Evolutionary conservation across 2,329 filamentous ascomycete species (phyloP).

Genomic region (Iodosphaeria phyllophila): DNA sequence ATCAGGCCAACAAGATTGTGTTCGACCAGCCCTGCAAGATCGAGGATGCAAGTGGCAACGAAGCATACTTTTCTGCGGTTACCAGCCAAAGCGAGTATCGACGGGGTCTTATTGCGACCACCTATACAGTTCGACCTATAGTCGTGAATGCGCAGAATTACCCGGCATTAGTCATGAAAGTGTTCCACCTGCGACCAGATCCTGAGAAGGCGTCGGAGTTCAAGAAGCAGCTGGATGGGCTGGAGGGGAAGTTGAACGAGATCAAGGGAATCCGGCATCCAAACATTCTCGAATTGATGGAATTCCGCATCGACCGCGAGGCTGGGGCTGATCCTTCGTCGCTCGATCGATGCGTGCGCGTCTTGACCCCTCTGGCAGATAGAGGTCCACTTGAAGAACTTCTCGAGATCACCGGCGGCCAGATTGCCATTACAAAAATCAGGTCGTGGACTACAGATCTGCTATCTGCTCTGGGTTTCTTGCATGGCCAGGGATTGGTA

Average conservation of each 20-base stretch:
- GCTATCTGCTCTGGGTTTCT: conserved; percentile 70
- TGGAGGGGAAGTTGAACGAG: conserved; percentile 60
- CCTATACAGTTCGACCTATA: conserved; percentile 56
- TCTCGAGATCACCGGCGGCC: conserved; percentile 60
- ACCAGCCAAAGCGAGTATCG: conserved; percentile 48
- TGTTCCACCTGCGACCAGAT: conserved; percentile 39
- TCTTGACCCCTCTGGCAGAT: conserved; percentile 60
- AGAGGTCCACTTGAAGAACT: conserved; percentile 71
- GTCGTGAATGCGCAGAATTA: conserved; percentile 32
- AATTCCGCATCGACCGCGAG: conserved; percentile 56
- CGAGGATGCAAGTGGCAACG: conserved; percentile 43
- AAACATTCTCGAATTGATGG: conserved; percentile 62
- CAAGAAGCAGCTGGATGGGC: conserved; percentile 56
- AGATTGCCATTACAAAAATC: conserved; percentile 54
- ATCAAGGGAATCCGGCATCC: conserved; percentile 59
- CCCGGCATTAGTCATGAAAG: conserved; percentile 56
- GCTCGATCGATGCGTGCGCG: conserved; percentile 49
- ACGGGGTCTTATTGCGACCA: conserved; percentile 44
- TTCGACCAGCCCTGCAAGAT: conserved; percentile 51
- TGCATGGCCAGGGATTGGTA: conserved; percentile 68
- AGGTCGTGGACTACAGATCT: conserved; percentile 85
- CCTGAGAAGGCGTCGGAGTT: conserved; percentile 41
- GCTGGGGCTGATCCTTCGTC: conserved; percentile 18
- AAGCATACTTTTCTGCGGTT: conserved; percentile 51
- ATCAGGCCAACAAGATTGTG: conserved; percentile 22